Percentiles rank a stretch among this genome's conserved stretches.
phyloP scores from a whole-genome alignment of 2,329 filamentous ascomycete genomes.

The Fusarium ramigenum region DNA sequence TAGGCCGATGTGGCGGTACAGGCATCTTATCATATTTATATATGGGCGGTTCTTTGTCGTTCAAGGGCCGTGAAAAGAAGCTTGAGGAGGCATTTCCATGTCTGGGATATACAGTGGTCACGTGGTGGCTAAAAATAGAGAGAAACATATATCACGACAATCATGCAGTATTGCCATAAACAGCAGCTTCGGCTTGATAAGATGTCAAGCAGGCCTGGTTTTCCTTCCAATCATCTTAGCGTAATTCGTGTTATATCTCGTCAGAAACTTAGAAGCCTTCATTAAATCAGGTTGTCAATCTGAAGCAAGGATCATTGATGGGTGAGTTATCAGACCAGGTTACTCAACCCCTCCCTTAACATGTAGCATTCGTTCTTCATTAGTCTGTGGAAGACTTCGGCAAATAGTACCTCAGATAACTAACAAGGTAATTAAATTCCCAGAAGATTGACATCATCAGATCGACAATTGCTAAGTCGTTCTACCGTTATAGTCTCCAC shows the following conservation, averaged over 20 bases:
- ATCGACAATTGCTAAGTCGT: neutral
- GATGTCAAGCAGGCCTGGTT: no score
- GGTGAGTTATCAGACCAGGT: no score
- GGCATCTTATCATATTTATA: accelerated
- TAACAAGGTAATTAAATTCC: neutral
- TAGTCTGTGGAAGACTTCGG: neutral
- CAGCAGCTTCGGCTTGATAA: accelerated
- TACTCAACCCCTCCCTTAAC: neutral
- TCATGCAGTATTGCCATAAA: accelerated
- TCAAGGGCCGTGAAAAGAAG: accelerated
- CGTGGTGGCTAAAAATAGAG: neutral
- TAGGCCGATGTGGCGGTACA: accelerated
- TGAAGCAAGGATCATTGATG: neutral
- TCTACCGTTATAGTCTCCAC: neutral
- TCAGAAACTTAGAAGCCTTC: neutral
- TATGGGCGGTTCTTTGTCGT: accelerated
- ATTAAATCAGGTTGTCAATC: no score
- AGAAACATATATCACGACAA: no score
- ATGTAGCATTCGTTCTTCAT: neutral
- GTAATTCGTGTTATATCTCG: accelerated
- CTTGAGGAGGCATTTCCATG: neutral
- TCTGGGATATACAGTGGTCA: neutral
- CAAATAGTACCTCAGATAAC: neutral
- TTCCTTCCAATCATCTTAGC: accelerated
- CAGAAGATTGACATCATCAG: neutral